Conservation (phyloP, 2,329 filamentous ascomycete genomes). For the Fusarium pseudoanthophilum region DNA sequence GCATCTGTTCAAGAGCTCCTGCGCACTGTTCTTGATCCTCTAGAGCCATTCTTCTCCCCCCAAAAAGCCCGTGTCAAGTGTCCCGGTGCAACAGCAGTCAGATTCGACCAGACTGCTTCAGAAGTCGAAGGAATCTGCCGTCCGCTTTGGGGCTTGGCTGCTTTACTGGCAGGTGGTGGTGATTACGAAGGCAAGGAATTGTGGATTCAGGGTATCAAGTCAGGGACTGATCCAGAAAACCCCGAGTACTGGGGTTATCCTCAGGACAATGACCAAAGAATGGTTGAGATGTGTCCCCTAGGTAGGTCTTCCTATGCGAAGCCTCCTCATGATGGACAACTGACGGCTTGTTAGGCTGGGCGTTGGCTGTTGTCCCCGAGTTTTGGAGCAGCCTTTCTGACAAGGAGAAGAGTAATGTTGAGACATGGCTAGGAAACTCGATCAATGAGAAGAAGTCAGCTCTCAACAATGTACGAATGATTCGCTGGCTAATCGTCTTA, state of each 20-base stretch:
- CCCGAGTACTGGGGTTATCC: slow-evolving; percentile 83
- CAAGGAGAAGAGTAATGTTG: slow-evolving; percentile 72
- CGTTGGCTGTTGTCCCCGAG: slow-evolving; percentile 73
- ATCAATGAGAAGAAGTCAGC: slow-evolving; percentile 79
- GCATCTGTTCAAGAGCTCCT: slow-evolving; percentile 70
- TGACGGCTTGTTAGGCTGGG: slow-evolving; percentile 61
- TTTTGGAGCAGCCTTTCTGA: slow-evolving; percentile 74
- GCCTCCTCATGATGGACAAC: not conserved
- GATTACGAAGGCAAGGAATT: slow-evolving; percentile 71
- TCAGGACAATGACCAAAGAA: slow-evolving; percentile 80
- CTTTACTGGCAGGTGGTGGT: slow-evolving; percentile 74
- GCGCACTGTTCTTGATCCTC: slow-evolving; percentile 73
- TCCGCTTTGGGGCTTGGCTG: slow-evolving; percentile 79
- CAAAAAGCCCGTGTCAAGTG: slow-evolving; percentile 72
- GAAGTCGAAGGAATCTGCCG: slow-evolving; percentile 81
- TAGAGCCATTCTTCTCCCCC: slow-evolving; percentile 78
- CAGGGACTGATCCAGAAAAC: slow-evolving; percentile 75
- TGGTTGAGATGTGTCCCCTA: slow-evolving; percentile 87
- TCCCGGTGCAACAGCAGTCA: slow-evolving; percentile 75
- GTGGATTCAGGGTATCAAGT: slow-evolving; percentile 74
- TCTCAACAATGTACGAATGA: too few species aligned
- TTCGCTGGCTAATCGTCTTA: slow-evolving; percentile 16
- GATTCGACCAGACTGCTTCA: slow-evolving; percentile 81
- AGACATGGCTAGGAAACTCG: slow-evolving; percentile 76
- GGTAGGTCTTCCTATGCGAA: slow-evolving; percentile 51